phyloP scores from a whole-genome alignment of 768 basidiomycete species.

The Trametes cubensis region DNA sequence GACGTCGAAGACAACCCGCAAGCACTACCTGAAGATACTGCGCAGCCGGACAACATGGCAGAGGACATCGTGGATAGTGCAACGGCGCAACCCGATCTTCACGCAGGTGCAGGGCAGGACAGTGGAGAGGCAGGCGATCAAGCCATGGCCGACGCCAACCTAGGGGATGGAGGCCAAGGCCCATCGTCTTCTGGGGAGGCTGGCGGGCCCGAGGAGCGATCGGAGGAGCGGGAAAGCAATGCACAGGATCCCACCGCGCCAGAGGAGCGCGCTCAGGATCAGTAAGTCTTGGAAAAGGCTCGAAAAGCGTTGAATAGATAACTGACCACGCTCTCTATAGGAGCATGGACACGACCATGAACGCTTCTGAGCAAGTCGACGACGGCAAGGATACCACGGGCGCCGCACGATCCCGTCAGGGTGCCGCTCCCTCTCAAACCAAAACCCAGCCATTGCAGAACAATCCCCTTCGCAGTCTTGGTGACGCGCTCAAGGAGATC shows the following conservation, averaged over 20 bases:
- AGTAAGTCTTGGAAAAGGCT: slow-evolving; percentile 4
- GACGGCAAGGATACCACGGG: slow-evolving; percentile 19
- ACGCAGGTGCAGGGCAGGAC: slow-evolving; percentile 32
- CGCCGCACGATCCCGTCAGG: slow-evolving; percentile 19
- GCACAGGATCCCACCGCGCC: not conserved
- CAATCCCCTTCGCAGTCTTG: slow-evolving; percentile 76
- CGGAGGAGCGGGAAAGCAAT: not conserved
- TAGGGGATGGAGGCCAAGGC: slow-evolving; percentile 14
- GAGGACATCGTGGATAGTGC: slow-evolving; percentile 43
- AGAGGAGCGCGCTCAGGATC: slow-evolving; percentile 8
- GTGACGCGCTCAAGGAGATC: slow-evolving; percentile 82
- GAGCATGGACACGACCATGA: not conserved
- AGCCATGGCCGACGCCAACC: slow-evolving; percentile 17
- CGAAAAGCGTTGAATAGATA: too few species aligned
- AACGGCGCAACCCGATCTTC: slow-evolving; percentile 43
- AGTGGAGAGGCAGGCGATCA: slow-evolving; percentile 17
- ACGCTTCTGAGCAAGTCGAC: not conserved
- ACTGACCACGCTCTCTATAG: slow-evolving; percentile 2
- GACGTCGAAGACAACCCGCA: slow-evolving; percentile 37
- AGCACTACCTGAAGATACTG: slow-evolving; percentile 37
- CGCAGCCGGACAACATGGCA: slow-evolving; percentile 47
- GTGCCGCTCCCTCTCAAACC: slow-evolving; percentile 18
- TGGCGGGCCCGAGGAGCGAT: not conserved
- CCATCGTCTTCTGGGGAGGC: slow-evolving; percentile 5
- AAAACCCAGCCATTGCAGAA: slow-evolving; percentile 38